A percentile compares a stretch with the other conserved stretches of the same genome.
These are phyloP conservation scores for Ambispora gerdemannii DNA, from an alignment of 192 early-diverging fungal genomes.

Conservation along the genomic window DNA sequence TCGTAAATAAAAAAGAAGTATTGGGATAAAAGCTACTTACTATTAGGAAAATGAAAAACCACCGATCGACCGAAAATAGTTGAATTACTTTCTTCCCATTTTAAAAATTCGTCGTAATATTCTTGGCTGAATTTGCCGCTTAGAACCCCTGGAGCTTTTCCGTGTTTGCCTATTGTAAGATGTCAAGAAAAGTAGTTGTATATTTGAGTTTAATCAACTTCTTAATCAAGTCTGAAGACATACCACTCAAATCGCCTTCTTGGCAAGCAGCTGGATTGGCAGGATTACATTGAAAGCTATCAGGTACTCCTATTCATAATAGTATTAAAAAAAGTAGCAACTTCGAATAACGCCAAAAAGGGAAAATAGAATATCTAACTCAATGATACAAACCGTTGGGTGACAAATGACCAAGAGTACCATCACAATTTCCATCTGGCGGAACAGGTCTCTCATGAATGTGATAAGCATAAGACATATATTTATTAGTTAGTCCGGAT, in stretches of 20 bases:
- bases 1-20: no score
- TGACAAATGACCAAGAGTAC: background rate
- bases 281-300: background rate
- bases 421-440: background rate
- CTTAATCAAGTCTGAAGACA: background rate
- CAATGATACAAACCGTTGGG: background rate
- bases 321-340: background rate
- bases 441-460: background rate
- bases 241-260: conserved; percentile 14
- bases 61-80: background rate
- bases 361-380: background rate
- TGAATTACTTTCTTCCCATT: background rate
- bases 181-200: background rate
- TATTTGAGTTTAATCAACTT: background rate
- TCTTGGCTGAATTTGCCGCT: background rate
- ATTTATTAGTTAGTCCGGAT: background rate
- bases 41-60: background rate
- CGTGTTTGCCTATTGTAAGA: background rate
- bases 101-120: background rate
- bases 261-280: background rate
- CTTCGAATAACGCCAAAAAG: background rate
- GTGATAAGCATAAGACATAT: background rate
- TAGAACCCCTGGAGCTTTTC: background rate
- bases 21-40: no score
- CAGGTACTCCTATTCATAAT: background rate